These are phyloP conservation scores for Boletus patriciae DNA, from an alignment of 768 basidiomycete species.

Conservation along the genomic window DNA sequence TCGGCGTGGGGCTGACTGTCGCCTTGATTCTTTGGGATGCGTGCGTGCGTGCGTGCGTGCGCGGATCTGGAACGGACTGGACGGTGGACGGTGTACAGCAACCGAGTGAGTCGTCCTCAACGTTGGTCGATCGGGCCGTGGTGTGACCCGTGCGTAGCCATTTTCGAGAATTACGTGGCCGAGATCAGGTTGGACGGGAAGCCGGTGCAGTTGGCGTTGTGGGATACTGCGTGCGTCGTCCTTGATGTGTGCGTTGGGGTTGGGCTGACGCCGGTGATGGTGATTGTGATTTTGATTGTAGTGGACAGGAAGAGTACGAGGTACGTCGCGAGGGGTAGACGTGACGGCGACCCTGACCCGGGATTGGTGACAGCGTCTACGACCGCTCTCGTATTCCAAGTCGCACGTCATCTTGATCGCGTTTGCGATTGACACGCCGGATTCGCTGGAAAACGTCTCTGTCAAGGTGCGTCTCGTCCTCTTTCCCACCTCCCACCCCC, in stretches of 20 bases:
- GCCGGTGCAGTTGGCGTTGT: constrained; percentile 93
- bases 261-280: background rate
- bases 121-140: too few species aligned
- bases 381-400: constrained; percentile 96
- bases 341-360: too few species aligned
- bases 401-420: constrained; percentile 99
- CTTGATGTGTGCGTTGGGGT: background rate
- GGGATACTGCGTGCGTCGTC: constrained; percentile 94
- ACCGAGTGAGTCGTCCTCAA: constrained; percentile 40
- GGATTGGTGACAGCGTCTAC: constrained; percentile 84
- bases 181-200: constrained; percentile 98
- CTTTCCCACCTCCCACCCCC: too few species aligned
- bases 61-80: too few species aligned
- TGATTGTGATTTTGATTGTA: constrained; percentile 29
- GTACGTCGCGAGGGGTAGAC: too few species aligned
- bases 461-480: constrained; percentile 62
- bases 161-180: constrained; percentile 98
- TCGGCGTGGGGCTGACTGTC: background rate
- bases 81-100: constrained; percentile 33
- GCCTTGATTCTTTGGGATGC: too few species aligned
- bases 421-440: constrained; percentile 93
- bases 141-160: constrained; percentile 44
- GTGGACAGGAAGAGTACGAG: constrained; percentile 99
- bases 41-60: too few species aligned
- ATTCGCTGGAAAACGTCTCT: constrained; percentile 93